Conservation (phyloP, 1,284 basidiomycete species). For the Naganishia sp. region DNA sequence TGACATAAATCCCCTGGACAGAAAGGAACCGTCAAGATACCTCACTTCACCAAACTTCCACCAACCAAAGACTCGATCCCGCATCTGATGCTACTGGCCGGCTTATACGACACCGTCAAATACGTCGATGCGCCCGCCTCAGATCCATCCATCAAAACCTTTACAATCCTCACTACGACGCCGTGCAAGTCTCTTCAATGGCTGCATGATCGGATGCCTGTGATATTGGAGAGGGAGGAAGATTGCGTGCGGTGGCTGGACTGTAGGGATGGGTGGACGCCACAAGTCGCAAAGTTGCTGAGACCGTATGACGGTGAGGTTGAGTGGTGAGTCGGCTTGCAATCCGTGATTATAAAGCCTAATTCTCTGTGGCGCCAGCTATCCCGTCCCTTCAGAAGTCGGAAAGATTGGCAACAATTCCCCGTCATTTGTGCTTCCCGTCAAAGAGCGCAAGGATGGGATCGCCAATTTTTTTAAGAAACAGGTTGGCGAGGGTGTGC, state of each 20-base stretch:
- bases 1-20: neutral
- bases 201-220: conserved; percentile 91
- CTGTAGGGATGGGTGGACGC: conserved; percentile 65
- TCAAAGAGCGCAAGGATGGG: conserved; percentile 77
- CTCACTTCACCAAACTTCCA: conserved; percentile 72
- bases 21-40: conserved; percentile 72
- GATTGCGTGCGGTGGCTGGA: conserved; percentile 78
- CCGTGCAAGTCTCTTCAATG: conserved; percentile 69
- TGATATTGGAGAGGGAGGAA: conserved; percentile 68
- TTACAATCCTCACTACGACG: conserved; percentile 83
- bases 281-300: conserved; percentile 64
- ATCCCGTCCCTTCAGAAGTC: conserved; percentile 84
- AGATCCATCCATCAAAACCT: conserved; percentile 67
- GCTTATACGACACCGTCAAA: conserved; percentile 74
- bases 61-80: conserved; percentile 44
- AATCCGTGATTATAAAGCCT: neutral
- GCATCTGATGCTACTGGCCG: conserved; percentile 79
- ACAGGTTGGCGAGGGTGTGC: conserved; percentile 51
- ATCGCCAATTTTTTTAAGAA: conserved; percentile 84
- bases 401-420: conserved; percentile 87
- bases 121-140: conserved; percentile 60
- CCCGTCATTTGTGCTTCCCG: conserved; percentile 75
- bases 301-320: conserved; percentile 67
- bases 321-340: conserved; percentile 63
- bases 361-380: conserved; percentile 57